phyloP scores from a whole-genome alignment of 257 asterid species.

The Mentha longifolia region DNA sequence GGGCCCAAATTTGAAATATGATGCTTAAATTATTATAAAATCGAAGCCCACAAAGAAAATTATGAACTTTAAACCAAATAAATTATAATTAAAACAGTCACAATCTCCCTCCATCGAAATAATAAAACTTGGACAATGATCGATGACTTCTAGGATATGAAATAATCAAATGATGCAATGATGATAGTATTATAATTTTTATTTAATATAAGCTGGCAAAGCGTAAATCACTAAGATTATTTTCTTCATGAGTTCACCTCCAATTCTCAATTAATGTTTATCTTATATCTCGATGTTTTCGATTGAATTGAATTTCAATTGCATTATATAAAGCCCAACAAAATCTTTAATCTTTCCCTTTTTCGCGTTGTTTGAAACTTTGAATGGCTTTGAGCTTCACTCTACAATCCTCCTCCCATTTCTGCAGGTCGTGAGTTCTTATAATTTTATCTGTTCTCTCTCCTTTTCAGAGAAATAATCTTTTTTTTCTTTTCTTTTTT shows the following conservation, averaged over 20 bases:
- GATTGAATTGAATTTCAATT: not conserved
- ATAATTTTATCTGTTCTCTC: not conserved
- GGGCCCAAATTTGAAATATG: too few relatives aligned
- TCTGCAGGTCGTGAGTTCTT: too few relatives aligned
- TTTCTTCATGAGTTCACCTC: not conserved
- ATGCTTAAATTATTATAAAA: too few relatives aligned
- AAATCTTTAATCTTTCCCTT: not conserved
- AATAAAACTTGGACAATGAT: not conserved
- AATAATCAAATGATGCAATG: not conserved
- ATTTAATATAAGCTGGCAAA: not conserved
- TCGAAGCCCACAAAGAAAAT: too few relatives aligned
- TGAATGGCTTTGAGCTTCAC: slow-evolving; percentile 10
- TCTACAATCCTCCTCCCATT: slow-evolving; percentile 1
- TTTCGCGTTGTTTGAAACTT: slow-evolving; percentile 5
- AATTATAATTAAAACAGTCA: not conserved
- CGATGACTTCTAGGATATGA: not conserved
- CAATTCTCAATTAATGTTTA: not conserved
- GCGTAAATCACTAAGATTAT: not conserved
- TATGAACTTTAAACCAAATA: too few relatives aligned
- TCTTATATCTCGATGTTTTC: not conserved
- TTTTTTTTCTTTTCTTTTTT: too few relatives aligned
- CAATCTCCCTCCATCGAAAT: not conserved
- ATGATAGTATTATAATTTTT: not conserved
- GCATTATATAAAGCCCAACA: not conserved
- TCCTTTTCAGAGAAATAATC: too few relatives aligned